Percentiles rank a stretch among this genome's conserved stretches.
Evolutionary conservation across 1,139 yeast species (phyloP).

Genomic region (Geotrichum reessii): DNA sequence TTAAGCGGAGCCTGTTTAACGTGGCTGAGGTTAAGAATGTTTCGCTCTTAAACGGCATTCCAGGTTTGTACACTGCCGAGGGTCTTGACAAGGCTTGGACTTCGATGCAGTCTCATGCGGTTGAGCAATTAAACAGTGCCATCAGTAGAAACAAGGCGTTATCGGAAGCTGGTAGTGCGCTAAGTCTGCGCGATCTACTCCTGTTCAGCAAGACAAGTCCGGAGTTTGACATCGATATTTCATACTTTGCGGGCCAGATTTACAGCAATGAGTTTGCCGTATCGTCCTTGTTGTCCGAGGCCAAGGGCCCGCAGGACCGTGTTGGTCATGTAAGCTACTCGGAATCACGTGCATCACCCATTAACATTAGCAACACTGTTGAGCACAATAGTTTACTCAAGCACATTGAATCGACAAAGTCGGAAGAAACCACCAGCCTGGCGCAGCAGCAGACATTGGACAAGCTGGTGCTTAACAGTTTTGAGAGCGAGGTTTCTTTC

Average conservation of each 20-base stretch:
- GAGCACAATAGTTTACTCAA: conserved; percentile 5
- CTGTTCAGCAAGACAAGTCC: conserved; percentile 11
- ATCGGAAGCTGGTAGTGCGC: conserved; percentile 21
- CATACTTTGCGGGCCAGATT: conserved; percentile 82
- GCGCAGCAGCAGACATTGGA: not conserved
- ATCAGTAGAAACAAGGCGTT: not conserved
- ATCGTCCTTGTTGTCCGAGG: conserved; percentile 32
- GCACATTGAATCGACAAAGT: conserved; percentile 1
- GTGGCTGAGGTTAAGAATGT: conserved; percentile 34
- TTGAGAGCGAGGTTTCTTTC: conserved; percentile 46
- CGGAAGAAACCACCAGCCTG: not conserved
- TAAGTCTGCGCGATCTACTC: not conserved
- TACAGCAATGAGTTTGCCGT: conserved; percentile 90
- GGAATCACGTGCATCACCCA: conserved; percentile 9
- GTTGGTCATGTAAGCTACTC: conserved; percentile 19
- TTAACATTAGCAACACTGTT: conserved; percentile 7
- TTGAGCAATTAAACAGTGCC: conserved; percentile 55
- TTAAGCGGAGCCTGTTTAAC: conserved; percentile 20
- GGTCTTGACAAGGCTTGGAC: conserved; percentile 78
- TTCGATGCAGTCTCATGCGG: conserved; percentile 67
- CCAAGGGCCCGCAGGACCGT: conserved; percentile 37
- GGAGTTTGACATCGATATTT: conserved; percentile 30
- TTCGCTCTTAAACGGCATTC: conserved; percentile 48
- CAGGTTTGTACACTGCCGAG: conserved; percentile 61
- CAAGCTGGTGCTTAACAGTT: conserved; percentile 24